Base-by-base conservation (phyloP, 1,284 basidiomycete genomes). In the Tetrapyrgos nigripes region DNA sequence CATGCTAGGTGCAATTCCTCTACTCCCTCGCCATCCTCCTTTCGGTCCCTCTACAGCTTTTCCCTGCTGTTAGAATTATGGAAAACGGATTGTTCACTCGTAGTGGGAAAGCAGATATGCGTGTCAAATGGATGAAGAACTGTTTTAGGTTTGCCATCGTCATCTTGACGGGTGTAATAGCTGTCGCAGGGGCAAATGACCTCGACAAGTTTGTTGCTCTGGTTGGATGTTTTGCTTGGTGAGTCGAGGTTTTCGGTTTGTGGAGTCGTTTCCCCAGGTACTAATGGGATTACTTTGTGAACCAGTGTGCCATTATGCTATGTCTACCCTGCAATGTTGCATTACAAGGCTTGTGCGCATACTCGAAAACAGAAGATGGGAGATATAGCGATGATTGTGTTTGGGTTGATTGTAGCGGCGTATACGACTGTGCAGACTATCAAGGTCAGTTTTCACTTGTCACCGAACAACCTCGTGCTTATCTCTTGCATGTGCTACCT, bases 131-230 rank as follows among this genome's bases (percentile, higher is more conserved):
- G 94, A 81, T 89, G 68, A 99, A 99, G 88, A 99, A 99, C 70
- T 69, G 85, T 24, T 97, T 98, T 82, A 83, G 97, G 53, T 91
- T 89, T 57, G 71, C 78, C 13, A 84, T 91, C 59, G 94, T 98
- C 35, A 73, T 91, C 59, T 77, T 88, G 58, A 94, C 93, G 73
- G 89, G 90, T 1, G 71, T 83, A 23, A 76, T 97, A 60, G 93
- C 92, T 58, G 96, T 90, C 87, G 78, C 83, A 5, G 97, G 97
- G 14, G 95, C 96, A 21, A 83, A 81, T 45, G 96, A 98, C 75
- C 77, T 99, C 54, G 97, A 99, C 80, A 98, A 98, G 78, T 98
- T 98, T 72, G 97, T 99, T 14, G 87, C 93, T 14, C 86, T 99
- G 65, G 86, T 99, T 59, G 97, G 97, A 21, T 92, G 92, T 67